Base-by-base conservation (phyloP, 108 stramenopile species). In the Aureococcus anophagefferens region DNA sequence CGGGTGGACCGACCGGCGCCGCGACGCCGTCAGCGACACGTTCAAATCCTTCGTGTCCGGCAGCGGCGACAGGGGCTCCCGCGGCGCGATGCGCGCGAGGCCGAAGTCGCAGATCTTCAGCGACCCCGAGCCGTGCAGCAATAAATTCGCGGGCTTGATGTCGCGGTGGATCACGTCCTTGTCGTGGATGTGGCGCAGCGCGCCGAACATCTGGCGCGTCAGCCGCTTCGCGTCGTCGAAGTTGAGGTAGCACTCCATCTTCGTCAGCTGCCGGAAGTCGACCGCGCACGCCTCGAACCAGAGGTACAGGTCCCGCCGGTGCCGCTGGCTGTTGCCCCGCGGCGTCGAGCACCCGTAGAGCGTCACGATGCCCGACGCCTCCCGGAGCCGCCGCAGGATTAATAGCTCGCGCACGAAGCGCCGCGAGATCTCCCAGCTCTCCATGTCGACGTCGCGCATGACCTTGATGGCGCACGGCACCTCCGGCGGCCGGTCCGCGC, bases 211-310 rank as follows among this genome's bases (percentile, higher is more conserved):
- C 25, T 59, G 7, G 17, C 51, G 17, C 25, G 25, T 16, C 3
- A 59, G 21, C 16, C 35, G 35, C 31, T 46, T 33, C 68, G 35
- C 68, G 31, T 69, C 34, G 17, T 3, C 40, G 7, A 35, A 5
- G 29, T 4, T 35, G 16, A 69, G 35, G 4, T 30, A 59, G 1
- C 13, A 14, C 18, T 59, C 35, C 32, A 35, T 35, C 45, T 69
- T 59, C 29, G 35, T 69, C 16, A 69, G 33, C 45, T 59, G 33
- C 4, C 51, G 14, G 15, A 69, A 59, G 14, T 69, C 68, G 17
- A 35, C 15, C 3, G 17, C 66, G 32, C 31, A 33, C 4, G 66
- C 30, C 68, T 74, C 73, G 31, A 68, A 69, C 30, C 65, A 46
- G 33, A 74, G 45, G 66, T 35, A 65, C 4, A 72, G 18, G 31